phyloP scores from a whole-genome alignment of 2,329 filamentous ascomycete species.

The Rhinocladiella similis region DNA sequence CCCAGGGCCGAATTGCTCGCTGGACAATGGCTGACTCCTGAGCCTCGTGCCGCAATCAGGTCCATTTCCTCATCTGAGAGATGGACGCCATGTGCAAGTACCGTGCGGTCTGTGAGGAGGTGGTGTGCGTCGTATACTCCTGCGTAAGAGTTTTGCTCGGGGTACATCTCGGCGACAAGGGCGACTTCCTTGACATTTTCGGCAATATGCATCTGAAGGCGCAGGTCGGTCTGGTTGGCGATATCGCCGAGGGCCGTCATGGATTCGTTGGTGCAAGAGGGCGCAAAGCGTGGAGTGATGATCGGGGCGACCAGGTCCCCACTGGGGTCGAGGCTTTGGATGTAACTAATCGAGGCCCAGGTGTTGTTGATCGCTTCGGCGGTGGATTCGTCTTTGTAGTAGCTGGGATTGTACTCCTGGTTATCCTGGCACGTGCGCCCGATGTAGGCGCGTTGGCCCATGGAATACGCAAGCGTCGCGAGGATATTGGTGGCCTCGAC shows the following conservation, averaged over 20 bases:
- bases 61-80: slow-evolving; percentile 65
- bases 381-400: slow-evolving; percentile 74
- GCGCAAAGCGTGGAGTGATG: slow-evolving; percentile 68
- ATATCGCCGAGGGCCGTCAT: slow-evolving; percentile 65
- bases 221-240: slow-evolving; percentile 56
- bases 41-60: slow-evolving; percentile 60
- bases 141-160: slow-evolving; percentile 64
- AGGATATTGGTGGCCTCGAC: slow-evolving; percentile 85
- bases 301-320: slow-evolving; percentile 68
- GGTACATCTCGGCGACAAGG: slow-evolving; percentile 71
- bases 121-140: slow-evolving; percentile 73
- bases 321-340: slow-evolving; percentile 65
- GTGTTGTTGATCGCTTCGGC: slow-evolving; percentile 59
- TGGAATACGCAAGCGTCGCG: slow-evolving; percentile 71
- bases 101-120: slow-evolving; percentile 69
- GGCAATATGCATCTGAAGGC: slow-evolving; percentile 82
- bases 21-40: slow-evolving; percentile 81
- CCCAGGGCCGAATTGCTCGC: slow-evolving; percentile 81
- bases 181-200: slow-evolving; percentile 75
- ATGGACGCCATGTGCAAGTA: slow-evolving; percentile 84
- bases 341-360: slow-evolving; percentile 62
- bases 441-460: slow-evolving; percentile 85
- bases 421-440: slow-evolving; percentile 95
- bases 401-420: slow-evolving; percentile 62
- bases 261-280: slow-evolving; percentile 51